phyloP scores from a whole-genome alignment of 495 filamentous ascomycete species.

The Neurospora sp. region DNA sequence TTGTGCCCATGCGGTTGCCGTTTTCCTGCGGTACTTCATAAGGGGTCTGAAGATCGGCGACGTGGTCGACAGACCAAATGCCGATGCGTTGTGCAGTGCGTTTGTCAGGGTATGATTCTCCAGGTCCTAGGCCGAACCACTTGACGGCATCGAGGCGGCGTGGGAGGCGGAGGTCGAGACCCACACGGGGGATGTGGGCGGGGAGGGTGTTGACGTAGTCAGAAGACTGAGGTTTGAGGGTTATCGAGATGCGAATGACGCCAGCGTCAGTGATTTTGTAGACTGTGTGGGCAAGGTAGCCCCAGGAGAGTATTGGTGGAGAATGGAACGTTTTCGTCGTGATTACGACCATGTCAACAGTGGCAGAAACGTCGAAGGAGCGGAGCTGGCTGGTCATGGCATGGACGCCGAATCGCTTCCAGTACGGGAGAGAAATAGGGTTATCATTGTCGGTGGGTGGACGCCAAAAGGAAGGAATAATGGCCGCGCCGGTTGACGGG shows the following conservation, averaged over 20 bases:
- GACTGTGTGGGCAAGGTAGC: slow-evolving; percentile 34
- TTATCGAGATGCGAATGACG: slow-evolving; percentile 29
- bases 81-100: slow-evolving; percentile 44
- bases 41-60: slow-evolving; percentile 39
- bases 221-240: slow-evolving; percentile 16
- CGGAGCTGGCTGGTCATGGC: slow-evolving; percentile 32
- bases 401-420: slow-evolving; percentile 28
- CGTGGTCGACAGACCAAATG: slow-evolving; percentile 29
- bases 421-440: slow-evolving; percentile 26
- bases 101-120: slow-evolving; percentile 54
- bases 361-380: slow-evolving; percentile 23
- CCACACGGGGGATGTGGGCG: slow-evolving; percentile 44
- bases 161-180: slow-evolving; percentile 38
- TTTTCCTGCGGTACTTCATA: slow-evolving; percentile 58
- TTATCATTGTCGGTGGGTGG: slow-evolving; percentile 53
- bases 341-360: slow-evolving; percentile 20
- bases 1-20: slow-evolving; percentile 49
- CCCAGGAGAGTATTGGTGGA: slow-evolving; percentile 49
- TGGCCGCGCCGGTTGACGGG: slow-evolving; percentile 26
- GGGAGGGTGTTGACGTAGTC: slow-evolving; percentile 23
- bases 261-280: slow-evolving; percentile 40
- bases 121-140: slow-evolving; percentile 55
- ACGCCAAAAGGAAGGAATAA: slow-evolving; percentile 29
- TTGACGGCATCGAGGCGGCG: slow-evolving; percentile 25
- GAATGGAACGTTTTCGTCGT: slow-evolving; percentile 26